Evolutionary conservation across 495 filamentous ascomycete species (phyloP), one percentile per base, ranked within the genome.

Genomic region (Neurospora discreta): DNA sequence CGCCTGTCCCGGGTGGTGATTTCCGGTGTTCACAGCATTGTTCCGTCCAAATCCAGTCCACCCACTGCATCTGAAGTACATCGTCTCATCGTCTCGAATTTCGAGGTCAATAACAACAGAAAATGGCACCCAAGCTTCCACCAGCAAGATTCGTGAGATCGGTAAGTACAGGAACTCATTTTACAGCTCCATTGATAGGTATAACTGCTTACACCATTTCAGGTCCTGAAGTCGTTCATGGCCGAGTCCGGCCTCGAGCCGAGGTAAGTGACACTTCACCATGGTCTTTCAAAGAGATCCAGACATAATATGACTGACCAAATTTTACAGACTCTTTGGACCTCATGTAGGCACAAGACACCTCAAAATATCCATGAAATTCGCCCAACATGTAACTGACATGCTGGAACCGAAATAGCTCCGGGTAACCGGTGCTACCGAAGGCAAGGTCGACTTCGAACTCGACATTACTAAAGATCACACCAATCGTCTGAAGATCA

Each of bases 401-500:
- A 36, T 36, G 4, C n/a, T n/a, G n/a, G n/a, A 33, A 20, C 26
- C 39, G 40, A 41, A 75, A 69, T 20, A 97, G 91, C 84, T 99
- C 58, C 89, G 88, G 67, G 84, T 98, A 40, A 93, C 88, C 20
- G 85, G 89, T 68, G 95, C 93, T 68, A 81, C 79, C n/a, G 89
- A 90, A 9, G 95, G 94, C 42, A 84, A 83, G 38, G 95, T 99
- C 43, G 89, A 92, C 58, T 97, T 99, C 78, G 93, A 97, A 78
- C 84, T 99, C 39, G 87, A 92, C 70, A 92, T 99, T 69, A 81
- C 90, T 52, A 92, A 94, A 75, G 87, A 97, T 69, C 95, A 99
- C 79, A 98, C 95, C 5, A 99, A 98, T 77, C 90, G 95, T 26
- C 85, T 98, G 10, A 90, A 89, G 68, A 97, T 93, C 69, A 85